Percentiles rank a stretch among this genome's conserved stretches.
These are phyloP conservation scores for Pseudomicrostroma phylloplanum DNA, from an alignment of 1,284 basidiomycete genomes.

Conservation along the genomic window DNA sequence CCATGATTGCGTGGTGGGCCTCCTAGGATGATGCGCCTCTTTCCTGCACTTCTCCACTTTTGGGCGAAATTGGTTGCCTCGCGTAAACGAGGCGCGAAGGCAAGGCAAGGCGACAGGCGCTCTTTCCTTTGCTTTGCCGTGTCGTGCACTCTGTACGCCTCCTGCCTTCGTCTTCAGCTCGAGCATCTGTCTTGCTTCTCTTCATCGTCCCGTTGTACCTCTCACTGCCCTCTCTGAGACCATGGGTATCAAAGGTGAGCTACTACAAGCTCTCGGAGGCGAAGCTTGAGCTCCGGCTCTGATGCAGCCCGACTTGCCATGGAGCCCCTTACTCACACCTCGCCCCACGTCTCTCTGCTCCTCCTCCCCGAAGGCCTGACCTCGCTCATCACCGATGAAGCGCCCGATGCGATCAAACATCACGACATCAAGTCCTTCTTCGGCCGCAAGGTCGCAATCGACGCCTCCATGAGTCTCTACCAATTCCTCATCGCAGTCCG, in stretches of 20 bases:
- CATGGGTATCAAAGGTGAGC: conserved; percentile 9
- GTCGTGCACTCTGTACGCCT: no score
- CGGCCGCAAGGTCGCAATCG: conserved; percentile 91
- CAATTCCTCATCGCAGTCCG: conserved; percentile 97
- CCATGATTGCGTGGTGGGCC: no score
- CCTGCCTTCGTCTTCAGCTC: no score
- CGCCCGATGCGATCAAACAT: conserved; percentile 77
- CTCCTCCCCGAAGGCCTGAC: conserved; percentile 63
- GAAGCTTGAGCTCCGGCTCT: neutral
- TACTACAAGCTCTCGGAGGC: neutral
- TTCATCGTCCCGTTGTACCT: no score
- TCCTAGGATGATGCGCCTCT: no score
- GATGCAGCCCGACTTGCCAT: neutral
- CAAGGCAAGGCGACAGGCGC: no score
- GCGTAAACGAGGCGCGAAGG: no score
- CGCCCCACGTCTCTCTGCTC: neutral
- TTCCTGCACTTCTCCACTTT: no score
- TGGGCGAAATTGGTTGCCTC: no score
- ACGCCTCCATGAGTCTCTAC: conserved; percentile 61
- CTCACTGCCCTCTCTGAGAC: neutral
- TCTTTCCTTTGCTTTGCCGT: no score
- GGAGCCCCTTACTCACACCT: neutral
- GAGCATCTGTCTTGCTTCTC: no score
- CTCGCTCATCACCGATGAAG: conserved; percentile 73
- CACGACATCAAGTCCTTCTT: conserved; percentile 90